These are phyloP conservation scores for Thermothielavioides terrestris DNA, from an alignment of 495 filamentous ascomycete species.

Conservation along the genomic window DNA sequence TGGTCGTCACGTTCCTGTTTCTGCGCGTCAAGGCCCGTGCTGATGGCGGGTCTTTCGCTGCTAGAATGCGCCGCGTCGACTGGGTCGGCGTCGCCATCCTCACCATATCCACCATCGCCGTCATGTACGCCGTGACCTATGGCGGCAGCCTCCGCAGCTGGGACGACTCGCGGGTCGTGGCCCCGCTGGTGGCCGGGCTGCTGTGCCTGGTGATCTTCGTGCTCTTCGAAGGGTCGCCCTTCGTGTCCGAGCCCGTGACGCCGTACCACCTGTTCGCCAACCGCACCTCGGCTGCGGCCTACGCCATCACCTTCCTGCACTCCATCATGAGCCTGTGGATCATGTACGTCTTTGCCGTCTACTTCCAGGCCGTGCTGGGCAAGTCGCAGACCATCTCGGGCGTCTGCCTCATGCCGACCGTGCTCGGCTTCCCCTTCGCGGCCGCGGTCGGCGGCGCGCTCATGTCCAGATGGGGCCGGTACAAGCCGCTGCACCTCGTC, in stretches of 20 bases:
- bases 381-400: slow-evolving; percentile 29
- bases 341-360: slow-evolving; percentile 40
- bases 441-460: slow-evolving; percentile 25
- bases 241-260: slow-evolving; percentile 20
- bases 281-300: slow-evolving; percentile 21
- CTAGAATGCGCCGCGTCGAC: slow-evolving; percentile 22
- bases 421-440: slow-evolving; percentile 25
- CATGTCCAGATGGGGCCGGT: slow-evolving; percentile 35
- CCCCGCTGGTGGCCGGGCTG: slow-evolving; percentile 18
- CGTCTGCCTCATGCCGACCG: slow-evolving; percentile 31
- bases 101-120: slow-evolving; percentile 18
- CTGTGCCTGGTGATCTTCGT: slow-evolving; percentile 17
- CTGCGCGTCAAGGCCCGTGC: slow-evolving; percentile 21
- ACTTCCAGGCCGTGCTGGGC: slow-evolving; percentile 32
- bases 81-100: slow-evolving; percentile 23
- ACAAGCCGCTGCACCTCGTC: slow-evolving; percentile 36
- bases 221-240: slow-evolving; percentile 15
- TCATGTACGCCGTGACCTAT: slow-evolving; percentile 20
- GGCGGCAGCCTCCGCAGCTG: slow-evolving; percentile 16
- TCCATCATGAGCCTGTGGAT: slow-evolving; percentile 26
- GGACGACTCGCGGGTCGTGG: slow-evolving; percentile 21
- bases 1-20: slow-evolving; percentile 20
- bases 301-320: slow-evolving; percentile 20
- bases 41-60: slow-evolving; percentile 5
- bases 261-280: slow-evolving; percentile 21